Evolutionary conservation across 192 early-diverging fungal genomes (phyloP), one percentile per base, ranked within the genome.

Genomic region (Phlyctochytrium arcticum): DNA sequence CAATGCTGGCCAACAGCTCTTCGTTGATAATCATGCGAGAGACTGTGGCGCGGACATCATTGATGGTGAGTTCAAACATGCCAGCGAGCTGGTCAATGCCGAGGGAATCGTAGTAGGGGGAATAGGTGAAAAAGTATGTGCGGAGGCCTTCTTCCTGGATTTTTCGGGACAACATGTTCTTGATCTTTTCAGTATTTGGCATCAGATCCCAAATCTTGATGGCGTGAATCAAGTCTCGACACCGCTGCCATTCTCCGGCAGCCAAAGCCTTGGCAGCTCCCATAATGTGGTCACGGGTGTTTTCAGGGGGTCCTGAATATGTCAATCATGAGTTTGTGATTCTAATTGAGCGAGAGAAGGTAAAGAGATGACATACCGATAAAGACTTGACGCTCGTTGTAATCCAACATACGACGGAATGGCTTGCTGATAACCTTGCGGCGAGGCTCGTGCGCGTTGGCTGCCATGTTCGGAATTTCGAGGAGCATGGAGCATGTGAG

Each of bases 211-310:
- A 99, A 63, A 96, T 92, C 77, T 93, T 93, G 78, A 99, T 94
- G 19, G 85, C 85, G 64, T 82, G 69, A 70, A 99, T 92, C 46
- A 85, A 81, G 47, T 95, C 89, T 60, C 76, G 75, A 54, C 87
- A 88, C 67, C 82, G 84, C 65, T 94, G 79, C 96, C 96, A 99
- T 78, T 99, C 91, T 47, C 94, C 95, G 23, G 77, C 75, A n/a
- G 92, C 88, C 49, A 98, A 78, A 8, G 94, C 88, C 75, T 93
- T 92, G 42, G 96, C 84, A 2, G 95, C 92, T 26, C 88, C 92
- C 93, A 99, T 94, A 68, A 99, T 93, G 76, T 96, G 92, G 80
- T 99, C 96, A 65, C 96, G 86, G 21, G 90, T 99, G 81, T 93
- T 98, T 75, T 99, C 96, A 6, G 96, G 94, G 26, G 96, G 96